Base-by-base conservation (phyloP, 2,329 filamentous ascomycete genomes). In the Didymella lethalis region DNA sequence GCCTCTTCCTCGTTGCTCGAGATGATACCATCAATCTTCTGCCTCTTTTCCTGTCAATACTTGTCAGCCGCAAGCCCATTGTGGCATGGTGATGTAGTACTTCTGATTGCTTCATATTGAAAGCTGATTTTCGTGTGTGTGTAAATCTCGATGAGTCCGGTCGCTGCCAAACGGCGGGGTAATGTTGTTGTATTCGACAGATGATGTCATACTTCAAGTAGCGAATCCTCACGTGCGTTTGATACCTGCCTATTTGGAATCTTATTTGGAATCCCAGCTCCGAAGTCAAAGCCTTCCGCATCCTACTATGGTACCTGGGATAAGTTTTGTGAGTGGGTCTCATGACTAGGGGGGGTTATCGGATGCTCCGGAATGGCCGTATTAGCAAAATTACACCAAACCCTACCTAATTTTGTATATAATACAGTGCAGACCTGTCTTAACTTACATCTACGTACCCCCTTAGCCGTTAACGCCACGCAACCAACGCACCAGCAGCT, bases 11-110 rank as follows among this genome's bases (percentile, higher is more conserved):
- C 41, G 1, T 58, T 59, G 31, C 61, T 64, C 4, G 68, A 57
- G 7, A 72, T 38, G 31, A 65, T 59, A 7, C 69, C 52, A 8
- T 61, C 36, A 44, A 72, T 66, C 40, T 65, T 57, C 20, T 57
- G 26, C 47, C 64, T 64, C 62, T 70, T 63, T 53, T 67, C 48
- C 64, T 70, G 18, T 10, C 12, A 7, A n/a, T 41, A n/a, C 6
- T 16, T 12, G 32, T 67, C 45, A 67, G 47, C n/a, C 18, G 20
- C 31, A 20, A 23, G 11, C 10, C 2, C 11, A 41, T 26, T 20
- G n/a, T 8, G 10, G 20, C 29, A 20, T 14, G 25, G 14, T 2
- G 20, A 18, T 8, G 2, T 1, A 14, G 12, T 29, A 59, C 56
- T 31, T 47, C 28, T 51, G 47, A 32, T 47, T 59, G 46, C 38